Percentiles rank a stretch among this genome's conserved stretches.
Evolutionary conservation across 805 yeast species (phyloP).

Genomic region (Suhomyces prunicola): DNA sequence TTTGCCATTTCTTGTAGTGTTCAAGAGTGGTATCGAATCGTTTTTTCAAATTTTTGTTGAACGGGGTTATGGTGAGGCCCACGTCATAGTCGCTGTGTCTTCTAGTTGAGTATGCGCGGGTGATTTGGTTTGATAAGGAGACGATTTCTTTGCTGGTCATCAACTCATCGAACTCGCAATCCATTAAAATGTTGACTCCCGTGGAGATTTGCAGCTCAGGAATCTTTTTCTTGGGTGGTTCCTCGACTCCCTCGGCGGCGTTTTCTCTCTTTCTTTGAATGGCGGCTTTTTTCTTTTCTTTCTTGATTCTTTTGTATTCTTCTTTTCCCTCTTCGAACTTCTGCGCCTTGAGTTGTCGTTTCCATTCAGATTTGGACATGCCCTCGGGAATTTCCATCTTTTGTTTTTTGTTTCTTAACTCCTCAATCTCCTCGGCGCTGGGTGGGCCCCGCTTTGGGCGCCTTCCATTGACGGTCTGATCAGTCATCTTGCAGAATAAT

Average conservation of each 20-base stretch:
- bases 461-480: neutral
- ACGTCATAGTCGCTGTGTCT: conserved; percentile 57
- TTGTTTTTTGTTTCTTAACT: conserved; percentile 6
- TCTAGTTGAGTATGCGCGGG: conserved; percentile 78
- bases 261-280: conserved; percentile 26
- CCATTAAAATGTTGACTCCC: conserved; percentile 62
- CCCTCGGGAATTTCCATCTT: conserved; percentile 63
- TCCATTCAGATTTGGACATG: conserved; percentile 84
- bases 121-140: conserved; percentile 75
- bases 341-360: conserved; percentile 57
- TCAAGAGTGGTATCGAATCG: conserved; percentile 65
- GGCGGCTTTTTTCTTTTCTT: conserved; percentile 50
- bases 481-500: neutral
- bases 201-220: conserved; percentile 45
- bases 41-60: conserved; percentile 59
- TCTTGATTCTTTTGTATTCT: conserved; percentile 51
- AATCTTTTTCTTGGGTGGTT: conserved; percentile 29
- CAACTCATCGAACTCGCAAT: conserved; percentile 86
- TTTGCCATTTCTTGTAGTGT: conserved; percentile 66
- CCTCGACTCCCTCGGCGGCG: conserved; percentile 30
- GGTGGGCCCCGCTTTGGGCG: conserved; percentile 9
- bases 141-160: conserved; percentile 74
- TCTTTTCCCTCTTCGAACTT: conserved; percentile 65
- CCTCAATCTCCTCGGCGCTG: conserved; percentile 12
- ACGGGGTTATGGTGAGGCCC: conserved; percentile 58